These are phyloP conservation scores for Collybia mongolica DNA, from an alignment of 768 basidiomycete species.

Conservation along the genomic window DNA sequence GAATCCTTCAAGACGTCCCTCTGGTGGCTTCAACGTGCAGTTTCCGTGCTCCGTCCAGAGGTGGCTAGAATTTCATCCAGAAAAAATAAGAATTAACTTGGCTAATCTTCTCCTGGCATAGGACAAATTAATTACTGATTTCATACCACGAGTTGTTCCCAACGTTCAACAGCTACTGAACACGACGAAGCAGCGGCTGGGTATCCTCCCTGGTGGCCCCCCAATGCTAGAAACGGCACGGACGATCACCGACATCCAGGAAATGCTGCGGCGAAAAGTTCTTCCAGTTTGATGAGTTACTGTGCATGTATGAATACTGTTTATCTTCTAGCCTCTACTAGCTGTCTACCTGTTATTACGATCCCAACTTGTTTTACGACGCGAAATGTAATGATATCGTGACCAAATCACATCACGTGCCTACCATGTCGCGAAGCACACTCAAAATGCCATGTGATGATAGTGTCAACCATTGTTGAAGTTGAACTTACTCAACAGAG, in stretches of 20 bases:
- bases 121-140: constrained; percentile 83
- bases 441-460: background rate
- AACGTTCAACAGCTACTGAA: constrained; percentile 76
- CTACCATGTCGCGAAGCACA: too few species aligned
- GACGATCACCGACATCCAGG: constrained; percentile 73
- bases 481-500: background rate
- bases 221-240: constrained; percentile 67
- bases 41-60: constrained; percentile 69
- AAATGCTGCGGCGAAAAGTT: constrained; percentile 56
- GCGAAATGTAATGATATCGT: background rate
- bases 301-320: background rate
- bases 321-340: background rate
- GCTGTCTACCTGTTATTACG: background rate
- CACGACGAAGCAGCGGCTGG: constrained; percentile 76
- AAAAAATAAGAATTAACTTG: constrained; percentile 6
- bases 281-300: constrained; percentile 11
- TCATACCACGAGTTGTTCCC: constrained; percentile 77
- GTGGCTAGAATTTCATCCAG: constrained; percentile 34
- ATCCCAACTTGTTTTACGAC: background rate
- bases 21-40: constrained; percentile 85
- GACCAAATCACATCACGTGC: background rate
- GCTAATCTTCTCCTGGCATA: constrained; percentile 19
- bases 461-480: background rate
- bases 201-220: constrained; percentile 72
- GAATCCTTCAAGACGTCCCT: constrained; percentile 79